Conservation (phyloP, 129 eudicot species). For the Arctium minus region DNA sequence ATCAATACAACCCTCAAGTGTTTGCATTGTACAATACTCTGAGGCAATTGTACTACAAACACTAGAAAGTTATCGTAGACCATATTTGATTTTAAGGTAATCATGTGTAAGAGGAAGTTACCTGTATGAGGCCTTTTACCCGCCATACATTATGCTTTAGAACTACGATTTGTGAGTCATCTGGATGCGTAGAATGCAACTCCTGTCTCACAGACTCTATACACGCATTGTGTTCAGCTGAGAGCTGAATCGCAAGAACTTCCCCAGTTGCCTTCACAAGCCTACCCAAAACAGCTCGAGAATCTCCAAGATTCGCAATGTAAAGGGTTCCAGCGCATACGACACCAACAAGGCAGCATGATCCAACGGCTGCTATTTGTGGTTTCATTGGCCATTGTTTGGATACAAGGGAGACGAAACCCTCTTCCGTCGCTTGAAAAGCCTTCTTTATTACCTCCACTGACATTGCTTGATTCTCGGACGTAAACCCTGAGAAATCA, state of each 20-base stretch:
- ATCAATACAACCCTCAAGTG: not conserved
- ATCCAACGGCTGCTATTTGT: conserved; percentile 95
- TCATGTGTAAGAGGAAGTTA: not conserved
- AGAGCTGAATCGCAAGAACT: conserved; percentile 80
- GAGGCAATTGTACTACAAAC: not conserved
- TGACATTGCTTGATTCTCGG: conserved; percentile 82
- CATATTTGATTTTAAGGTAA: not conserved
- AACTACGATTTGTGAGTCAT: conserved; percentile 82
- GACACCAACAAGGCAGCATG: conserved; percentile 88
- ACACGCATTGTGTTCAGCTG: conserved; percentile 86
- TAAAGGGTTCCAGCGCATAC: conserved; percentile 73
- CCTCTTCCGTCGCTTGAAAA: conserved; percentile 93
- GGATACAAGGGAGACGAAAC: conserved; percentile 66
- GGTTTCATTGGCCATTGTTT: conserved; percentile 84
- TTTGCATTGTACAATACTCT: not conserved
- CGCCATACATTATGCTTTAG: conserved; percentile 95
- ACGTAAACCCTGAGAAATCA: conserved; percentile 58
- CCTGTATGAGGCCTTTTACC: conserved; percentile 95
- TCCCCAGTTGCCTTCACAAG: conserved; percentile 82
- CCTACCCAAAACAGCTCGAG: conserved; percentile 94
- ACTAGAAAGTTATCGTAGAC: not conserved
- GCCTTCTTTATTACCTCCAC: conserved; percentile 88
- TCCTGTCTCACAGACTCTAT: conserved; percentile 86
- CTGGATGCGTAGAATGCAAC: conserved; percentile 78
- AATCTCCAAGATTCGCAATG: conserved; percentile 88